phyloP scores from a whole-genome alignment of 495 filamentous ascomycete species.

The Penicillium parvum region DNA sequence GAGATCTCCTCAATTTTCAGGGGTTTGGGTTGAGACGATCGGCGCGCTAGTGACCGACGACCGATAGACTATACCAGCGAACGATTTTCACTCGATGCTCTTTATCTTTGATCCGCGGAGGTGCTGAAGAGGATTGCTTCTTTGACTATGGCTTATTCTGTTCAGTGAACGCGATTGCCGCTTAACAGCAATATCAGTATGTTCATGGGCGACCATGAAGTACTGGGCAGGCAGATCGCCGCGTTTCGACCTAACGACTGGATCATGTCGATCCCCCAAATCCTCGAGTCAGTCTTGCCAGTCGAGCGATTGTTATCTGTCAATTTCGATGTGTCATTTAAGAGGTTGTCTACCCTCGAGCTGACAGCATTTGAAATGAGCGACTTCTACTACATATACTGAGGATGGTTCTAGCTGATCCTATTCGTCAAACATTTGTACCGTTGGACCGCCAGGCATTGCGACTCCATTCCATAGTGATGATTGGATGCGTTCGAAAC shows the following conservation, averaged over 20 bases:
- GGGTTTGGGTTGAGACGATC: conserved; percentile 4
- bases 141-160: neutral
- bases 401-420: too few species aligned
- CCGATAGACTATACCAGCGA: neutral
- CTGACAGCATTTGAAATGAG: too few species aligned
- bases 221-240: conserved; percentile 4
- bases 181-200: too few species aligned
- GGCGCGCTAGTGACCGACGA: neutral
- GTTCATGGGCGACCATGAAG: conserved; percentile 8
- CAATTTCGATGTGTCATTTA: conserved; percentile 17
- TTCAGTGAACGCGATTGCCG: conserved; percentile 7
- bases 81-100: neutral
- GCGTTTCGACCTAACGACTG: conserved; percentile 3
- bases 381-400: too few species aligned
- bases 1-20: neutral
- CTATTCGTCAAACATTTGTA: too few species aligned
- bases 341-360: too few species aligned
- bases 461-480: too few species aligned
- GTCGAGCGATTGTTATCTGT: conserved; percentile 8
- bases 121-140: too few species aligned
- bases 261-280: conserved; percentile 11
- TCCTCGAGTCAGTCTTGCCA: too few species aligned
- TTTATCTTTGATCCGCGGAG: too few species aligned
- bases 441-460: too few species aligned
- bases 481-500: too few species aligned